Base-by-base conservation (phyloP, 75 land plant genomes). In the Chamaecyparis obtusa region DNA sequence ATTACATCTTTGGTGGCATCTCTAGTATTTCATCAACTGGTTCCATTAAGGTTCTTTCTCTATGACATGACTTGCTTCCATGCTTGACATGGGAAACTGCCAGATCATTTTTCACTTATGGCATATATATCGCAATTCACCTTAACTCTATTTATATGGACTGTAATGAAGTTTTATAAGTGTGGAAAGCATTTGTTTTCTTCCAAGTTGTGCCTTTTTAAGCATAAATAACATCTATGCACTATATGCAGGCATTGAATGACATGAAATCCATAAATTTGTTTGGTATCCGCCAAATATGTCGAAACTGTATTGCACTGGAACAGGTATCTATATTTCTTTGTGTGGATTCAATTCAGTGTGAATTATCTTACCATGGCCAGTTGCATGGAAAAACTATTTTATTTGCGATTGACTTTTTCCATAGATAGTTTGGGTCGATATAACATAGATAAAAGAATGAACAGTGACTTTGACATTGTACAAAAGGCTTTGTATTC, bases 1-100 rank as follows among this genome's bases (percentile, higher is more conserved):
- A 92, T 85, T 98, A 98, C 86, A 94, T 96, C 67, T 98, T 96
- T 91, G 96, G 99, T 87, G 99, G 99, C 85, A 97, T 98, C 85
- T 95, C 95, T 87, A 88, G 97, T 67, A 85, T 94, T 90, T 95
- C 99, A 72, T 94, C 96, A 48, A 94, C 95, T 89, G 89, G 94
- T 57, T 94, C 93, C 30, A 92, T 95, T 32, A 98, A 98, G 96
- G 99, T 96, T 85, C 83, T n/a, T 36, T 54, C 57, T 84, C 67
- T 56, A 30, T 54, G 17, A 41, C 41, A 56, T 36, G 27, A 9
- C 16, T 83, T 46, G 19, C 43, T 32, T 75, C 37, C 30, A 2
- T 43, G 21, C 5, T 3, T 75, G 41, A 85, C 44, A 37, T 17
- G 74, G n/a, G 24, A 30, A 55, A 36, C 39, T 24, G 14, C 27